These are phyloP conservation scores for Chlorella sp. DNA, from an alignment of 139 green algal genomes.

Conservation along the genomic window DNA sequence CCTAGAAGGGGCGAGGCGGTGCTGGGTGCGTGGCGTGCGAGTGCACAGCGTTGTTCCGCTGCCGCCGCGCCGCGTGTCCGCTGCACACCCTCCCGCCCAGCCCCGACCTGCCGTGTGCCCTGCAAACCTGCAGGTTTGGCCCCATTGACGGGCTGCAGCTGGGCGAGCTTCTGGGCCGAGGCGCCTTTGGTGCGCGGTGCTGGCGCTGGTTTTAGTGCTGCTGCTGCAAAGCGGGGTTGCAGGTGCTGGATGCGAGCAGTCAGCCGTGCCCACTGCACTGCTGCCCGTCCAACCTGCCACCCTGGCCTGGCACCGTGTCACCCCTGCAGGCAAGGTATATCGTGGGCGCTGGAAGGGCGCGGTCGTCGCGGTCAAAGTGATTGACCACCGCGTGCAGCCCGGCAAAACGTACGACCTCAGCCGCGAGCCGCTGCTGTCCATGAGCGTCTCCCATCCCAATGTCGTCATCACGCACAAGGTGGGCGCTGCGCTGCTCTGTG, in stretches of 20 bases:
- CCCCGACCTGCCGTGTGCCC: no score
- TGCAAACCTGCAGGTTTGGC: slow-evolving; percentile 1
- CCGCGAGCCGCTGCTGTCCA: slow-evolving; percentile 31
- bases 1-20: no score
- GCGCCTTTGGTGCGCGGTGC: background rate
- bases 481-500: background rate
- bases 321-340: background rate
- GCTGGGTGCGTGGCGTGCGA: no score
- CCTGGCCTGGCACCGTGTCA: no score
- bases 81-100: no score
- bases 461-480: slow-evolving; percentile 25
- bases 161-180: slow-evolving; percentile 13
- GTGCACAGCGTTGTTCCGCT: no score
- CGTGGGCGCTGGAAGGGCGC: slow-evolving; percentile 27
- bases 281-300: no score
- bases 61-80: no score
- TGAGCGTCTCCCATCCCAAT: slow-evolving; percentile 31
- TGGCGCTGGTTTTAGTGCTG: background rate
- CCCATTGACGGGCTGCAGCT: slow-evolving; percentile 25
- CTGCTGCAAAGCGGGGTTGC: no score
- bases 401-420: slow-evolving; percentile 13
- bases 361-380: slow-evolving; percentile 32
- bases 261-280: background rate
- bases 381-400: slow-evolving; percentile 3
- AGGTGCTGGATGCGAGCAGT: background rate